Evolutionary conservation across 1,139 yeast genomes (phyloP), one percentile per base, ranked within the genome.

Genomic region (Pichia sp.): DNA sequence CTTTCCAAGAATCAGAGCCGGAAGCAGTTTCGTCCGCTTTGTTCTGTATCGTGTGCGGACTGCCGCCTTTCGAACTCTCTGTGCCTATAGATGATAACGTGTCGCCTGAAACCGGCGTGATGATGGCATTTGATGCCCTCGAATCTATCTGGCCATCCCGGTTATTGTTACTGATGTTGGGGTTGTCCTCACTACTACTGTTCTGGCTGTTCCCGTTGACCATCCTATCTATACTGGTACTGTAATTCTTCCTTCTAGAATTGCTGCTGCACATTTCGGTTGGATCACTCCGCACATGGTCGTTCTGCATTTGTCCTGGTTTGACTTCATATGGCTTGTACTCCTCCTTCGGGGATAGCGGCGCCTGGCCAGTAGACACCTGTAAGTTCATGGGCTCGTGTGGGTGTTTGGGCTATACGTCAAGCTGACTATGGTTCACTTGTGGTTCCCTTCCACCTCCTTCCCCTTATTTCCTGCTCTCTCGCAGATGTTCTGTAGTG

Each of bases 341-440:
- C 34, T 44, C 47, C 47, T 44, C 47, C 13, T 44, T 16, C 10
- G 47, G 47, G 34, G 47, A 44, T 8, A 44, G 34, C 47, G 47
- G 26, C 36, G 34, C 10, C 47, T 44, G 31, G 34, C 13, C n/a
- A 11, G 40, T n/a, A 10, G 40, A 36, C 40, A 36, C 40, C 40
- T 36, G 40, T 15, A 36, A 13, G n/a, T 36, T 13, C 40, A 36
- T 36, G 7, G 40, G 7, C n/a, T 13, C 15, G 13, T 36, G 15
- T 13, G 7, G 2, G 8, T 13, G 5, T 36, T 2, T 3, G n/a
- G 23, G 23, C 23, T 19, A 19, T 19, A 19, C 23, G 23, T 19
- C 23, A 19, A 19, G 23, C 23, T 19, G 23, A 19, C 23, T 19
- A 19, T 19, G 3, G 23, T 19, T 19, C 23, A 19, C 23, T 19